Evolutionary conservation across 805 yeast species (phyloP).

Genomic region (Saccharomycopsis olivae): DNA sequence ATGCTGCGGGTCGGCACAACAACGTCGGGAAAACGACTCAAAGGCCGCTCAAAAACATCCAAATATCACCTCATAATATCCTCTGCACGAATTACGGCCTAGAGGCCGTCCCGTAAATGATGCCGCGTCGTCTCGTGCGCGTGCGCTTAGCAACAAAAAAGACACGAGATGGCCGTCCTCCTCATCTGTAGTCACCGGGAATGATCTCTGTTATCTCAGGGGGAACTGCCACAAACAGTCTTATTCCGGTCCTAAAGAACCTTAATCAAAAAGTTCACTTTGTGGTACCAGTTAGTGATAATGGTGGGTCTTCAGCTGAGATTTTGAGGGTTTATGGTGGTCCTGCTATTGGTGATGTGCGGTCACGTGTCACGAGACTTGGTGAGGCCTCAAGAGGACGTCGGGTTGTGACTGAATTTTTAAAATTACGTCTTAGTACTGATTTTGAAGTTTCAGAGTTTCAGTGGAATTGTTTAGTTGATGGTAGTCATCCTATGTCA

Average conservation of each 20-base stretch:
- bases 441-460: constrained; percentile 40
- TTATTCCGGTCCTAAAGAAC: constrained; percentile 46
- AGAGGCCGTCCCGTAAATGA: too few species aligned
- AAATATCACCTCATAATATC: too few species aligned
- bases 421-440: constrained; percentile 24
- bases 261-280: constrained; percentile 43
- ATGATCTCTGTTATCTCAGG: constrained; percentile 40
- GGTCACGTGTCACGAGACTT: constrained; percentile 70
- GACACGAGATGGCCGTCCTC: too few species aligned
- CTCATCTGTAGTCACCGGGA: too few species aligned
- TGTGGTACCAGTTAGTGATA: constrained; percentile 77
- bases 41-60: too few species aligned
- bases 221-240: constrained; percentile 79
- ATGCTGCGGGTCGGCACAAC: too few species aligned
- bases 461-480: constrained; percentile 74
- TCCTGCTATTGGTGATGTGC: constrained; percentile 87
- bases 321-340: constrained; percentile 81
- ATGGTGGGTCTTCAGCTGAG: constrained; percentile 93
- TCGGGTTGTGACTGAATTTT: constrained; percentile 13
- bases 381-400: constrained; percentile 38
- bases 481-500: constrained; percentile 58
- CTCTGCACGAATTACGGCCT: too few species aligned
- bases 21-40: too few species aligned
- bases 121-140: too few species aligned
- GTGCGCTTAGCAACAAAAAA: too few species aligned